Conservation (phyloP, 177 flowering plant genomes). For the Vitis hybrid region DNA sequence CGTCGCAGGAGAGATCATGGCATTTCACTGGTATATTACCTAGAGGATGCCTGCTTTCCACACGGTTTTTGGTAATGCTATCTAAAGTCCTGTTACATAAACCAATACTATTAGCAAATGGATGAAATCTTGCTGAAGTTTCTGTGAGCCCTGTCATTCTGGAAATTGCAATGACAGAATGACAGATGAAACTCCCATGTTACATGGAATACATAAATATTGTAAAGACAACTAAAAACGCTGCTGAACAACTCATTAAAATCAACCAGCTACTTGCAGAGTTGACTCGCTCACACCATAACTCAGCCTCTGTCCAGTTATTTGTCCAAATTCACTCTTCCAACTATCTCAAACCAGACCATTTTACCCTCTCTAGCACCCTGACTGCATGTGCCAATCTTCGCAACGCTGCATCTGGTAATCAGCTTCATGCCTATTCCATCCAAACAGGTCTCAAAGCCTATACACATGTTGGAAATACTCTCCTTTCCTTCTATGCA, state of each 20-base stretch:
- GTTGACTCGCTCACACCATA: conserved; percentile 30
- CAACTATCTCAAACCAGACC: conserved; percentile 44
- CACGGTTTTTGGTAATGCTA: too few species aligned
- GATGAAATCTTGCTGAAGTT: too few species aligned
- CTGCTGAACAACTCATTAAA: conserved; percentile 21
- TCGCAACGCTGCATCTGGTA: conserved; percentile 29
- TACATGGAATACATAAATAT: background rate
- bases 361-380: conserved; percentile 52
- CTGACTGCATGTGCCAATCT: conserved; percentile 52
- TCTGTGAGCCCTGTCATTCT: too few species aligned
- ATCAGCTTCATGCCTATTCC: conserved; percentile 49
- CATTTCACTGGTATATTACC: too few species aligned
- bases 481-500: conserved; percentile 56
- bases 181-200: conserved; percentile 5
- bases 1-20: too few species aligned
- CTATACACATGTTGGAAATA: conserved; percentile 46
- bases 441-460: conserved; percentile 35
- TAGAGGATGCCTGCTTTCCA: too few species aligned
- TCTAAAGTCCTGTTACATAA: too few species aligned
- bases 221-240: background rate
- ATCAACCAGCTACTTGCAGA: conserved; percentile 32
- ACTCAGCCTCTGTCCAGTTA: conserved; percentile 35
- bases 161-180: background rate
- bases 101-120: too few species aligned
- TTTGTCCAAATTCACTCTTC: conserved; percentile 45